phyloP scores from a whole-genome alignment of 306 rosid genomes.

The Potentilla sterilis region DNA sequence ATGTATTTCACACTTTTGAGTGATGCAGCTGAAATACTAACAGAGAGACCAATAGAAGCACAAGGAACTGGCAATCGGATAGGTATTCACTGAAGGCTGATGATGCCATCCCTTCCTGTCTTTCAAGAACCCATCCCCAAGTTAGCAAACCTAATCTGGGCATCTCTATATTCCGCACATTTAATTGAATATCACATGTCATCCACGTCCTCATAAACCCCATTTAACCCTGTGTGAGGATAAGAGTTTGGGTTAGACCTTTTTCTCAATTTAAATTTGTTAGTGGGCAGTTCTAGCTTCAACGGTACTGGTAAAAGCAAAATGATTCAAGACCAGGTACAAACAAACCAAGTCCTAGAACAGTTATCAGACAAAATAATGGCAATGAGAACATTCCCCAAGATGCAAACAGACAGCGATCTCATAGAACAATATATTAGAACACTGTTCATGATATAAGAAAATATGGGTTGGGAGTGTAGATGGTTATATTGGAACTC shows the following conservation, averaged over 20 bases:
- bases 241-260: neutral
- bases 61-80: too few species aligned
- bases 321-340: neutral
- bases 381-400: neutral
- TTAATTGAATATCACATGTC: neutral
- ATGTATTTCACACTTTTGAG: neutral
- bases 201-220: neutral
- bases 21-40: neutral
- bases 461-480: neutral
- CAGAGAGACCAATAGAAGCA: neutral
- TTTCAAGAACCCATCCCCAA: neutral
- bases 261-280: neutral
- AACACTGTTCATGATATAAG: neutral
- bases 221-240: neutral
- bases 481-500: neutral
- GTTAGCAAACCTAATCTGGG: neutral
- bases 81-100: neutral
- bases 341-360: neutral
- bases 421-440: neutral
- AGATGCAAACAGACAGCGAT: neutral
- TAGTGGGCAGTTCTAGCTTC: neutral
- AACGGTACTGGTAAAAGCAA: neutral
- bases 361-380: neutral
- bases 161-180: neutral
- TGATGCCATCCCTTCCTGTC: neutral